Evolutionary conservation across 164 flowering plant species (phyloP), one percentile per base, ranked within the genome.

Genomic region (Vitis rotundifolia): DNA sequence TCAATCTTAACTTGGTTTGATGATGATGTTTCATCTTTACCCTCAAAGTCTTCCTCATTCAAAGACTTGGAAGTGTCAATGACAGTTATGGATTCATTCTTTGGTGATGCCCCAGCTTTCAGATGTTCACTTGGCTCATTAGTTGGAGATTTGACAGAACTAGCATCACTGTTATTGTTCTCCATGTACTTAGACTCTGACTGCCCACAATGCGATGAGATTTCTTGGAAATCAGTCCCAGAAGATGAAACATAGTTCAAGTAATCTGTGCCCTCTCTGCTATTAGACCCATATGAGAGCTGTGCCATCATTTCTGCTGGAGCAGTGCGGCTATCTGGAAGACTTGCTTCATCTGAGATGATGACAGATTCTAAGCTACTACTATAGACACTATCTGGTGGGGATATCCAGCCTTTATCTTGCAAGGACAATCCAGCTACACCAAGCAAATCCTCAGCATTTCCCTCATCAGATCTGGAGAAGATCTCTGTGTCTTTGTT

Each of bases 321-420:
- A 68, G 70, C 78, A 73, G 31, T 77, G 28, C 73, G 74, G 66
- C 77, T 72, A 63, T 78, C 86, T 31, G 76, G 74, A 76, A 75
- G 19, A 83, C 78, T 87, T 60, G 78, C 69, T 44, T 81, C 93
- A 73, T 77, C 61, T 14, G 83, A 80, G 62, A 82, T 65, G 61
- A 63, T 67, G 52, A 75, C 77, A 59, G 90, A 87, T 22, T 74
- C 89, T 49, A 84, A 67, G 73, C 87, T 87, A 67, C 90, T 82
- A 80, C 81, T 80, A 61, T 71, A 80, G 49, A 90, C 73, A 79
- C 91, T 90, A 71, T 84, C 89, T 49, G 99, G 99, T 72, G 98
- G 97, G 78, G 99, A 90, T 70, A 95, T 65, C 97, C 97, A 92
- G 70, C 85, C 93, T 75, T 85, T 93, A 62, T 90, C 91, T 67